Base-by-base conservation (phyloP, 148 eudicot species). In the Cornus controversa region DNA sequence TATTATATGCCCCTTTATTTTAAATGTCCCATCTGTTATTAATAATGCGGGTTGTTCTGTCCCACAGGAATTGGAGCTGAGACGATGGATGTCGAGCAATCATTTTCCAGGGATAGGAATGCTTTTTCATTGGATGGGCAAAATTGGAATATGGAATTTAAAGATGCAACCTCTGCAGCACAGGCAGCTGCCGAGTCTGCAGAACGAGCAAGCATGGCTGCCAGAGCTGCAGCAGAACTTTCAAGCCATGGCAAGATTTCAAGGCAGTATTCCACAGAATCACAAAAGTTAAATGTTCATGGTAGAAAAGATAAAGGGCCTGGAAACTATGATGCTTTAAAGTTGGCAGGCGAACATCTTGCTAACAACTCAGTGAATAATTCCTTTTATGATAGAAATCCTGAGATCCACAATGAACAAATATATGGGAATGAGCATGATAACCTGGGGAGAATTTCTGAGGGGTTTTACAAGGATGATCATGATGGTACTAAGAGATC, bases 151-250 rank as follows among this genome's bases (percentile, higher is more conserved):
- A 86, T 91, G 96, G 93, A 88, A 76, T 96, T 90, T 68, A 91
- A 88, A 82, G 98, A 93, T 86, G 99, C 98, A 75, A 79, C 91
- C 24, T 87, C 93, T 78, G 99, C 99, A 73, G 99, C 99, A 71
- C 88, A 89, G 74, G 99, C 99, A 72, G 99, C 99, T 81, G 99
- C 99, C 36, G 95, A 89, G 85, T 86, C 98, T 78, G 99, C 99
- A 71, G 99, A 93, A 84, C 86, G 78, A 74, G 99, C 99, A 67
- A 92, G 94, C 82, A 81, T 86, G 85, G 99, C 99, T 82, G 99
- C 99, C 50, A 87, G 94, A 90, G 99, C 99, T 79, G 99, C 99
- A 67, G 99, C 97, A 26, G 92, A 88, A 82, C 84, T 93, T 81
- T 77, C 99, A 34, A 89, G 82, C 8, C 86, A 67, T 64, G 87